Evolutionary conservation across 345 rosid genomes (phyloP).

Genomic region (Trapa bicornis): DNA sequence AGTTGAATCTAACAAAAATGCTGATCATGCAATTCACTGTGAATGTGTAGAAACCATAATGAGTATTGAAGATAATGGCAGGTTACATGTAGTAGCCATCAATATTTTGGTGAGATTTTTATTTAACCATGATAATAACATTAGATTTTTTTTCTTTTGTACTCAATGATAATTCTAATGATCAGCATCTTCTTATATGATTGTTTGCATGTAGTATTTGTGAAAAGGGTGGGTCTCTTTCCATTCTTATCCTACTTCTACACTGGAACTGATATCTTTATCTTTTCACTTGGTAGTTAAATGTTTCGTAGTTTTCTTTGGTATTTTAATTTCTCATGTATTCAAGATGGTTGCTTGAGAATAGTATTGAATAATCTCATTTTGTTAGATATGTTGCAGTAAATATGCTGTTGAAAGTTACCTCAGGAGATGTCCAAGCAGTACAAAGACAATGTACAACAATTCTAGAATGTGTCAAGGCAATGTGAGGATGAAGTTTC

Average conservation of each 20-base stretch:
- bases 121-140: conserved; percentile 96
- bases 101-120: conserved; percentile 93
- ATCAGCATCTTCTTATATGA: not conserved
- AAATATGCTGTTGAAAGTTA: conserved; percentile 94
- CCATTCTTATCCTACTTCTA: no score
- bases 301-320: not conserved
- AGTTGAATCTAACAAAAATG: conserved; percentile 95
- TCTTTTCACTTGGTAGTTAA: not conserved
- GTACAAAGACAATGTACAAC: conserved; percentile 94
- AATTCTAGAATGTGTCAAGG: conserved; percentile 98
- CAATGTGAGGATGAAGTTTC: conserved; percentile 8
- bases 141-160: conserved; percentile 39
- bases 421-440: conserved; percentile 79
- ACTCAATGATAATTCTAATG: not conserved
- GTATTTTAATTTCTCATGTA: not conserved
- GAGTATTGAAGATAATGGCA: conserved; percentile 94
- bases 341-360: not conserved
- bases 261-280: no score
- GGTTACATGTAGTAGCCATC: conserved; percentile 96
- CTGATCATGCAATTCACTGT: conserved; percentile 96
- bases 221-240: not conserved
- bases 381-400: conserved; percentile 78
- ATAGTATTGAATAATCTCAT: conserved; percentile 8
- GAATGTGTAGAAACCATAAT: conserved; percentile 95
- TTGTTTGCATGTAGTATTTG: not conserved